Base-by-base conservation (phyloP, 2,329 filamentous ascomycete species). In the Apiospora aurea region DNA sequence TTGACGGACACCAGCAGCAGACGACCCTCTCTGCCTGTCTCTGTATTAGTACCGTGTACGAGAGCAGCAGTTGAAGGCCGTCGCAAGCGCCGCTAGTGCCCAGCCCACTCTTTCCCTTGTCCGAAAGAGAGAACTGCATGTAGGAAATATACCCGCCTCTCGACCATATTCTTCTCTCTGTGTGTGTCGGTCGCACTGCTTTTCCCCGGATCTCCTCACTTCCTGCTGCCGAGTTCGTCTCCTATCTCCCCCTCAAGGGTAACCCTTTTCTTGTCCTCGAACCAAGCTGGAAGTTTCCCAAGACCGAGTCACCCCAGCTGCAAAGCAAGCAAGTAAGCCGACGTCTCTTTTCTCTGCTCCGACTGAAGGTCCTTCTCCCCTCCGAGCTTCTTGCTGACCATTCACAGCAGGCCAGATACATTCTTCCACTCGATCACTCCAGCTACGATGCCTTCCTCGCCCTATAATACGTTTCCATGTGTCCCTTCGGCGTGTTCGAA, bases 51-150 rank as follows among this genome's bases (percentile, higher is more conserved):
- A 38, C 26, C 26, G 26, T 29, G 26, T 29, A 29, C 26, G 26
- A 29, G 26, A 29, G 26, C 26, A 21, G 34, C 34, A 64, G 57
- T 64, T 64, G 57, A 41, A 24, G 29, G 41, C 57, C 29, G 57
- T 64, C 57, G 34, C 57, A 64, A 64, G 57, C 57, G 57, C 57
- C 57, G 57, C 57, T 64, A 64, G 57, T 41, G 47, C 34, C 57
- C 34, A n/a, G 34, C 14, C 34, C 57, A 64, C 57, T 64, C 21
- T 41, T 64, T 64, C 21, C 57, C 57, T 64, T 64, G 57, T 64
- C 34, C 57, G 57, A 34, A 57, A 57, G 24, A 16, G 24, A 61
- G 29, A n/a, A 38, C n/a, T 64, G 18, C 18, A 64, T 64, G 57
- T 41, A 64, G 57, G 57, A 64, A 64, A 41, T 64, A 64, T 41